Evolutionary conservation across 2,329 filamentous ascomycete genomes (phyloP).

Genomic region (Dendrostoma leiphaemia): DNA sequence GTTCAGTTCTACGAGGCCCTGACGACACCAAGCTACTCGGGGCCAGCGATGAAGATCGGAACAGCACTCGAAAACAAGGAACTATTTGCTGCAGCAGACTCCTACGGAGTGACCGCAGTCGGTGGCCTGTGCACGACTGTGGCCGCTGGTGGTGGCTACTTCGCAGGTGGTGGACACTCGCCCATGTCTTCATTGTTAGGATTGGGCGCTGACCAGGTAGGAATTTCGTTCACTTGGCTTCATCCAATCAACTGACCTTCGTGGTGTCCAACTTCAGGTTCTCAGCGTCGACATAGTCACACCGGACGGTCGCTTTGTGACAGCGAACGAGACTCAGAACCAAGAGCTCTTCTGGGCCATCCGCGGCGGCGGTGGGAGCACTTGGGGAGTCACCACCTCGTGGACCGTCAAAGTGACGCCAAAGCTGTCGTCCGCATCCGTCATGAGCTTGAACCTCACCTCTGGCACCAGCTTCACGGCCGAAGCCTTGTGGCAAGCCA

Average conservation of each 20-base stretch:
- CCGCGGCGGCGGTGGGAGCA: not conserved
- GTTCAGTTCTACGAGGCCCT: slow-evolving; percentile 21
- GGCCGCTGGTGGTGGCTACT: slow-evolving; percentile 41
- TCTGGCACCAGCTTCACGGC: slow-evolving; percentile 44
- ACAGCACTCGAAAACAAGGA: slow-evolving; percentile 51
- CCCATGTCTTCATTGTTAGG: slow-evolving; percentile 44
- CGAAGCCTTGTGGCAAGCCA: slow-evolving; percentile 51
- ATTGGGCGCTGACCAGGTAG: slow-evolving; percentile 49
- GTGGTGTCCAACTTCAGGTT: too few species aligned
- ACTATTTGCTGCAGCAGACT: slow-evolving; percentile 47
- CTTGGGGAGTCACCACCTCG: not conserved
- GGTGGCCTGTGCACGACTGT: slow-evolving; percentile 45
- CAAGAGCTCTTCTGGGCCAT: too few species aligned
- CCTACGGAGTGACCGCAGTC: slow-evolving; percentile 47
- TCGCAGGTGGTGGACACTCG: slow-evolving; percentile 50
- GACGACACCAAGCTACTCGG: slow-evolving; percentile 14
- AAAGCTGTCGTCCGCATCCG: not conserved
- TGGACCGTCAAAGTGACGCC: not conserved
- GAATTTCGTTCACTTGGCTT: too few species aligned
- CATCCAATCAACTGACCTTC: too few species aligned
- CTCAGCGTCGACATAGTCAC: slow-evolving; percentile 34
- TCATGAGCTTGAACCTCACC: not conserved
- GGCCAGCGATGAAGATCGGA: slow-evolving; percentile 40
- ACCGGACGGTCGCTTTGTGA: slow-evolving; percentile 31
- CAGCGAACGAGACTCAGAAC: slow-evolving; percentile 31